Evolutionary conservation across 2,329 filamentous ascomycete genomes (phyloP), one percentile per base, ranked within the genome.

Genomic region (Zelopaecilomyces penicillatus): DNA sequence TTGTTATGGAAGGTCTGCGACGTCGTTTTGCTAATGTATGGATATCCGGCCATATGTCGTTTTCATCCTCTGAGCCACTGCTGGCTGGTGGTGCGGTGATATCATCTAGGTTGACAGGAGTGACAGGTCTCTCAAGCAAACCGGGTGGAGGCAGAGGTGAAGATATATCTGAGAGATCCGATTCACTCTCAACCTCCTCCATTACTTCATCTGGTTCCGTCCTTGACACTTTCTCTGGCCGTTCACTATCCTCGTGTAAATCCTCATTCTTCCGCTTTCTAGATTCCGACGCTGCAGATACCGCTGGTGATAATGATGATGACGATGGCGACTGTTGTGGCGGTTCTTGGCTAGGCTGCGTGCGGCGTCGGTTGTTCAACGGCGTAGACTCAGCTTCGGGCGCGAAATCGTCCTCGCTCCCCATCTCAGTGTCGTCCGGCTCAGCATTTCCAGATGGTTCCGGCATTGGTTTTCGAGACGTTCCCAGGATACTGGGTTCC

Each of bases 381-480:
- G 83, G 82, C 5, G 83, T 87, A 11, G 81, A 83, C 63, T 85
- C 81, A 29, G 79, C 80, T 45, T 85, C 80, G 74, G 82, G 42
- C 68, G 73, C 56, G 78, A 83, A 52, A 53, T 71, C 61, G 57
- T 64, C 63, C 42, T 75, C 71, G 26, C 75, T 67, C 8, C 68
- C 63, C 30, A 52, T 54, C 30, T 64, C 65, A 29, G 56, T 59
- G 46, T 56, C 57, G 12, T 19, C 19, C 3, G 19, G 19, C 52
- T 41, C 56, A 47, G 61, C 59, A 30, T 58, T 57, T 5, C 45
- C 59, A 32, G 49, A 61, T 36, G 54, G 62, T 57, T 65, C 55
- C n/a, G 57, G 57, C 27, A 58, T 57, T 19, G 64, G 58, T 46
- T 64, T 76, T 48, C 73, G 70, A 3, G 67, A 66, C 1, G 74